Conservation (phyloP, 352 stramenopile genomes). For the Phytophthora constricta region DNA sequence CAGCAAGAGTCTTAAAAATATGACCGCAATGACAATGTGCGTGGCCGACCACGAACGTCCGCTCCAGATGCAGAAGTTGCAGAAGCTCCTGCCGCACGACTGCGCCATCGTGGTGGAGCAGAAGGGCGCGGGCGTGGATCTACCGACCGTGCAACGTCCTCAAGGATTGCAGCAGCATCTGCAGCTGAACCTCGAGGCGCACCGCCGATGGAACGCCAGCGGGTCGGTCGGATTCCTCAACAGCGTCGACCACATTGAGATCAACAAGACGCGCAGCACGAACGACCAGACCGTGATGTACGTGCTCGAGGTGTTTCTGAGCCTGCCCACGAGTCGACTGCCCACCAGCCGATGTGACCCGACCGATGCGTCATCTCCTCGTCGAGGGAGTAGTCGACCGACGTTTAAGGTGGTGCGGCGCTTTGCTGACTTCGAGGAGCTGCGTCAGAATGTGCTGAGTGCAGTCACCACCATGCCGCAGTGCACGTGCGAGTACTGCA, state of each 20-base stretch:
- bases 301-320: constrained; percentile 49
- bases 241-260: constrained; percentile 54
- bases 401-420: constrained; percentile 53
- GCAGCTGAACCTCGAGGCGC: constrained; percentile 40
- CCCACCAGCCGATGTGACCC: constrained; percentile 30
- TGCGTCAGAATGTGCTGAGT: constrained; percentile 48
- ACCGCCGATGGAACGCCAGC: constrained; percentile 43
- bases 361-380: not conserved
- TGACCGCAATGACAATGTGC: constrained; percentile 18
- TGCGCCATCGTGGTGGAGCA: constrained; percentile 32
- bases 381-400: constrained; percentile 13
- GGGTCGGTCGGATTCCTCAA: constrained; percentile 47
- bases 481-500: constrained; percentile 47
- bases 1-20: not conserved
- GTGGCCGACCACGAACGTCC: constrained; percentile 22
- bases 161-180: constrained; percentile 31
- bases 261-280: constrained; percentile 35
- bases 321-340: constrained; percentile 39
- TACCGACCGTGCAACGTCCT: constrained; percentile 20
- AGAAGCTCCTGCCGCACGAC: constrained; percentile 43
- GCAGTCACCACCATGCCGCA: constrained; percentile 41
- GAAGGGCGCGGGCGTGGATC: constrained; percentile 20
- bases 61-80: constrained; percentile 30
- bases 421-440: constrained; percentile 61
- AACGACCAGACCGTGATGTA: constrained; percentile 43